Evolutionary conservation across 352 stramenopile genomes (phyloP), one percentile per base, ranked within the genome.

Genomic region (Globisporangium apiculatum): DNA sequence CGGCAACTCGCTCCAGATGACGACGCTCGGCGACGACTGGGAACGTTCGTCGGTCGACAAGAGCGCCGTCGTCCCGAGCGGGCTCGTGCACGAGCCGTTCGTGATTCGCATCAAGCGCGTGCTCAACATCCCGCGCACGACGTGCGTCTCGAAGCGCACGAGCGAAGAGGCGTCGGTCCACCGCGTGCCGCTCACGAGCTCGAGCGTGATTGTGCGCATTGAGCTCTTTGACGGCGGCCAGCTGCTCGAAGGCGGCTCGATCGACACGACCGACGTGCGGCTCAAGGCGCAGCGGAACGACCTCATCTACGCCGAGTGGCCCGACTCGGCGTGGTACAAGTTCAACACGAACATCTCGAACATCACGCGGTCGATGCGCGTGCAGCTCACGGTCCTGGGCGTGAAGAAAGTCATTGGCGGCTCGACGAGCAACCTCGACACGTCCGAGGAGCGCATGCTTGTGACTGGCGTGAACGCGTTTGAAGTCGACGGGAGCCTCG

Each of bases 381-480:
- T 92, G 5, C 78, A 91, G 54, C 62, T 94, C 45, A 89, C 79
- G 9, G 61, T 94, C 18, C 54, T 87, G 8, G 84, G 84, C 35
- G 72, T 91, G 17, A 87, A 87, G 58, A 89, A 87, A 57, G 60
- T 79, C 35, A 75, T 87, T 54, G 69, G 69, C 45, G 64, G 67
- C 5, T 73, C 71, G 5, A 65, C 67, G 18, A 66, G 73, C 1
- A 78, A 58, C 37, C 67, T 77, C 51, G 73, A 79, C 24, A 50
- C 54, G 0, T 57, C 58, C 1, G 76, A 87, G 52, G 84, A 94
- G 61, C 83, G 72, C 18, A 89, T 94, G 61, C 68, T 94, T 4
- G 77, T 89, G 35, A 91, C 82, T 0, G 84, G 84, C 11, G 64
- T 94, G 59, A 94, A 94, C 58, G 77, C 76, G 1, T 94, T 94